Conservation (phyloP, 2,329 filamentous ascomycete species). For the Ophiostoma himal-ulmi region DNA sequence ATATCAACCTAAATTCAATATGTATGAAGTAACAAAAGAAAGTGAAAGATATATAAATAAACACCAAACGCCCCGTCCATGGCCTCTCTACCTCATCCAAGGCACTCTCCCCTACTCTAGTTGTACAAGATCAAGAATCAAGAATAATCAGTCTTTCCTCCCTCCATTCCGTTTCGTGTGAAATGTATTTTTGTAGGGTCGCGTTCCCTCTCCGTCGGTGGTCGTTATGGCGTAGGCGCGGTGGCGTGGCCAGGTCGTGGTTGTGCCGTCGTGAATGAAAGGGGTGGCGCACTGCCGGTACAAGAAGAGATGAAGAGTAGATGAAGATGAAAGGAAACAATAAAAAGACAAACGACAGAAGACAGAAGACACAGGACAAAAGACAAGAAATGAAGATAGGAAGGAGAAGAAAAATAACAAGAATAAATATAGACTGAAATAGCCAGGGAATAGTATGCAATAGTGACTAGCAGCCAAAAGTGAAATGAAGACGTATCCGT, state of each 20-base stretch:
- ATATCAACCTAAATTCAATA: not conserved
- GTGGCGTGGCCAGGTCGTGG: not conserved
- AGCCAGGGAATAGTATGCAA: slow-evolving; percentile 10
- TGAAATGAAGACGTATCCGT: not conserved
- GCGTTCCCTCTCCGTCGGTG: slow-evolving; percentile 16
- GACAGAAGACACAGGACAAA: slow-evolving; percentile 10
- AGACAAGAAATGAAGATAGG: slow-evolving; percentile 11
- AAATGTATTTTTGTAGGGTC: slow-evolving; percentile 2
- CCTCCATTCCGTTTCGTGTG: slow-evolving; percentile 12
- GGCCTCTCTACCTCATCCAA: slow-evolving; percentile 25
- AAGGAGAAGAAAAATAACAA: not conserved
- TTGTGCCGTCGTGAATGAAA: slow-evolving; percentile 17
- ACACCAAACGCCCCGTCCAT: slow-evolving; percentile 24
- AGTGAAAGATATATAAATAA: slow-evolving; percentile 12
- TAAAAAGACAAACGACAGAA: not conserved
- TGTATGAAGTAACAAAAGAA: not conserved
- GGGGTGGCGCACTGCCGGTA: slow-evolving; percentile 12
- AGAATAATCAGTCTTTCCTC: slow-evolving; percentile 20
- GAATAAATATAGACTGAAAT: not conserved
- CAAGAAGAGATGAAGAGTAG: not conserved
- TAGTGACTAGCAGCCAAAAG: slow-evolving; percentile 1
- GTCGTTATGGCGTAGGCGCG: slow-evolving; percentile 15
- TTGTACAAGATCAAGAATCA: slow-evolving; percentile 21
- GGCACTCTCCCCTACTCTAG: slow-evolving; percentile 22
- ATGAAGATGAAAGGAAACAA: not conserved